phyloP scores from a whole-genome alignment of 1,139 yeast species.

The Debaryomyces sp. region DNA sequence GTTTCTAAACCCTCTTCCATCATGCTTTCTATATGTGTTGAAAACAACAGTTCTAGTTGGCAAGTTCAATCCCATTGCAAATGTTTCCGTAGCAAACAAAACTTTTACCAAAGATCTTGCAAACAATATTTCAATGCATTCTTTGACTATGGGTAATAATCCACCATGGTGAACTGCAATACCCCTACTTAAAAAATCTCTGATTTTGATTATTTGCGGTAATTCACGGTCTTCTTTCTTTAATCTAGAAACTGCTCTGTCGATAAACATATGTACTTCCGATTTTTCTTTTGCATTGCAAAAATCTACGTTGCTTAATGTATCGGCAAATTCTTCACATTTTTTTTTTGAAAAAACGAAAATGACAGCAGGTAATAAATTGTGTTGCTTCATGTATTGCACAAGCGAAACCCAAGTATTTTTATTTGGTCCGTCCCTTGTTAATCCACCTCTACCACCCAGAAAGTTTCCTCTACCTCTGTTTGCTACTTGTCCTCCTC shows the following conservation, averaged over 20 bases:
- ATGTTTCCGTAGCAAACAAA: slow-evolving; percentile 95
- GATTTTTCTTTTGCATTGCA: slow-evolving; percentile 84
- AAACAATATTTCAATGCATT: slow-evolving; percentile 89
- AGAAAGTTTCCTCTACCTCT: slow-evolving; percentile 26
- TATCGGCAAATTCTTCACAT: slow-evolving; percentile 90
- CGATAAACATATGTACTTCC: slow-evolving; percentile 90
- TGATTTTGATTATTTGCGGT: slow-evolving; percentile 83
- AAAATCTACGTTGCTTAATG: slow-evolving; percentile 73
- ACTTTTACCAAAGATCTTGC: slow-evolving; percentile 86
- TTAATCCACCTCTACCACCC: slow-evolving; percentile 38
- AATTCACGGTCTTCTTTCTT: slow-evolving; percentile 90
- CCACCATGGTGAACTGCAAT: slow-evolving; percentile 99
- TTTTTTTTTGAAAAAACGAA: slow-evolving; percentile 93
- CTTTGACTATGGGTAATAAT: slow-evolving; percentile 90
- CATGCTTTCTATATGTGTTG: slow-evolving; percentile 83
- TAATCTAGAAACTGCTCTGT: slow-evolving; percentile 82
- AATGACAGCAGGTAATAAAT: slow-evolving; percentile 83
- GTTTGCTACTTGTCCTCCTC: slow-evolving; percentile 24
- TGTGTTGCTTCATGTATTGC: slow-evolving; percentile 66
- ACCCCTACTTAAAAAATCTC: slow-evolving; percentile 86
- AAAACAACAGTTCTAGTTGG: slow-evolving; percentile 97
- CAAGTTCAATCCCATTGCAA: slow-evolving; percentile 96
- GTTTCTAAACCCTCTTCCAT: slow-evolving; percentile 80
- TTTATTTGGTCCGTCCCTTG: slow-evolving; percentile 73
- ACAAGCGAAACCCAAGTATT: slow-evolving; percentile 78